Base-by-base conservation (phyloP, 495 filamentous ascomycete genomes). In the Talaromyces nanjingensis region DNA sequence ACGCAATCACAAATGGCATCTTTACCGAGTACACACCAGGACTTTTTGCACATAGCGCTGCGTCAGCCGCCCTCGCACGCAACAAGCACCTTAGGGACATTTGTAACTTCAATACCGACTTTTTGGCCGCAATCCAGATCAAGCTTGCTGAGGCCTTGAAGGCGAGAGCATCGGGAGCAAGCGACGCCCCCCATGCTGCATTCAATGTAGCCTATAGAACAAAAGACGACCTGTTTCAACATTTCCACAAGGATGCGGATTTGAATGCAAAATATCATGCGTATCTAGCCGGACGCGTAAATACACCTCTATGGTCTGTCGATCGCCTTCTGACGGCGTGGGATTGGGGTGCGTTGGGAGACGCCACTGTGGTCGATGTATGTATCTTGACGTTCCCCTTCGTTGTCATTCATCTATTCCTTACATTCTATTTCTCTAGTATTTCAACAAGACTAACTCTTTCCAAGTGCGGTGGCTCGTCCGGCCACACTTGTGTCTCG, bases 401-500 rank as follows among this genome's bases (percentile, higher is more conserved):
- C 7, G 3, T 9, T 42, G 1, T 14, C 14, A 42, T 16, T 42
- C 3, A 42, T 14, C 11, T 42, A 4, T 42, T 42, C 37, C 29
- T 33, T 33, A 33, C 9, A 6, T 49, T 42, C 18, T 27, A 37
- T 54, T 39, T 16, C 22, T 27, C 53, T 42, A 22, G n/a, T 57
- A 42, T 37, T 45, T 39, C 24, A 24, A 20, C 37, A 42, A 27
- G 11, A 31, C 18, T 63, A 61, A 31, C 42, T 59, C 56, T 33
- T 49, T 42, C 57, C 12, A 62, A 77, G 65, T 64, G 77, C 18
- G 79, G 78, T n/a, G 78, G 79, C n/a, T 77, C 76, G 3, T 70
- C 65, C n/a, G 79, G 78, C 18, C 75, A 77, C 65, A 71, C 74
- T 31, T 67, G 70, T 27, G 63, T 70, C 22, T 73, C 69, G 11